Base-by-base conservation (phyloP, 352 stramenopile genomes). In the Blastocystis sp. region DNA sequence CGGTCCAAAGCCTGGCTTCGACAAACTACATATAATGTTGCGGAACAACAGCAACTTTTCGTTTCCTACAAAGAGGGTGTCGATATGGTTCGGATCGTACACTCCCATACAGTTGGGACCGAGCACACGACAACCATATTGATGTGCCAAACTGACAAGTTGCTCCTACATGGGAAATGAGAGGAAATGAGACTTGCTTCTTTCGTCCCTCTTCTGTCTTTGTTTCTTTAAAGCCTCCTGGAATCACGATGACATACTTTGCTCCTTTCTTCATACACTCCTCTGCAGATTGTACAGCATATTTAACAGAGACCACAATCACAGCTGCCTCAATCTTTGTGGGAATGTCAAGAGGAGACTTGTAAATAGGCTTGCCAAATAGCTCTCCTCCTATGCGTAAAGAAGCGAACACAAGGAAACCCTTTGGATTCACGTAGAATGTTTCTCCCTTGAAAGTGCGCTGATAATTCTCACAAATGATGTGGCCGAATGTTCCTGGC, bases 91-190 rank as follows among this genome's bases (percentile, higher is more conserved):
- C 26, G 77, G 77, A 29, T 88, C 77, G 15, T 88, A 88, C 15
- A 88, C 66, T 23, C 77, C 77, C 77, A 88, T 88, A 43, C 77
- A 88, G 41, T 88, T 88, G 15, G 77, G 77, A 50, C 77, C 77
- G 8, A 88, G 68, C 37, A 88, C 76, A 77, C 77, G 77, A 45
- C 62, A 76, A 23, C 66, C 23, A 43, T 77, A 79, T 29, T 88
- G 39, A 13, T 88, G 68, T 15, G 77, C 77, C 20, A 88, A 23
- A 26, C 66, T 45, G 5, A 88, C 77, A 13, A 88, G 45, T 41
- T 55, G 20, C 29, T 20, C 9, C 77, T 79, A 79, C 20, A 13
- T 13, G 41, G n/a, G 13, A 62, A 2, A 11, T 18, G 0, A 9
- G 7, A 1, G 9, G 4, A 68, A 20, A 11, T 9, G 7, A 1